Evolutionary conservation across 2,329 filamentous ascomycete species (phyloP).

Genomic region (Sclerotinia borealis): DNA sequence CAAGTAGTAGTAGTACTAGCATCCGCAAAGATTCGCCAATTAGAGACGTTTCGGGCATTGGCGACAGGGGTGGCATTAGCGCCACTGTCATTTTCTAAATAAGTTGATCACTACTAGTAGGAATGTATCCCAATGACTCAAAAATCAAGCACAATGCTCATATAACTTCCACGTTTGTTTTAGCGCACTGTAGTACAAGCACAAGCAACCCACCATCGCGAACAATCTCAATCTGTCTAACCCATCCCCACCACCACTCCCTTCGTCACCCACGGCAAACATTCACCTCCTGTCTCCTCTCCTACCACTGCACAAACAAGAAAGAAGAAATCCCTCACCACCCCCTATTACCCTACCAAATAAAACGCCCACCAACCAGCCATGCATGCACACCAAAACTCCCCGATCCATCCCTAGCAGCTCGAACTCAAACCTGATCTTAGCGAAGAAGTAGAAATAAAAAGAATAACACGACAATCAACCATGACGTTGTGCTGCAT

Average conservation of each 20-base stretch:
- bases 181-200: not conserved
- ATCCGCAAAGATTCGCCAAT: too few species aligned
- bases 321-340: not conserved
- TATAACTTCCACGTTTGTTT: not conserved
- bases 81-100: not conserved
- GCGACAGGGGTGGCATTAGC: too few species aligned
- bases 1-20: too few species aligned
- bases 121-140: not conserved
- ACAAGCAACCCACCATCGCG: not conserved
- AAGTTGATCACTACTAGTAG: not conserved
- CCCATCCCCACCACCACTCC: not conserved
- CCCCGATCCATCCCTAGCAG: not conserved
- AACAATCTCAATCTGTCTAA: not conserved
- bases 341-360: not conserved
- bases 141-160: not conserved
- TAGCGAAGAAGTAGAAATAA: not conserved
- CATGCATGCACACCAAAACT: constrained; percentile 9
- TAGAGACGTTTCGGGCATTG: too few species aligned
- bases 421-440: not conserved
- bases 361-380: constrained; percentile 4
- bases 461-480: not conserved
- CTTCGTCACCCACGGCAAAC: not conserved
- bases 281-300: not conserved
- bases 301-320: not conserved
- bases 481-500: constrained; percentile 44